Conservation (phyloP, 2,329 filamentous ascomycete genomes). For the Colletotrichum lindemuthianum region DNA sequence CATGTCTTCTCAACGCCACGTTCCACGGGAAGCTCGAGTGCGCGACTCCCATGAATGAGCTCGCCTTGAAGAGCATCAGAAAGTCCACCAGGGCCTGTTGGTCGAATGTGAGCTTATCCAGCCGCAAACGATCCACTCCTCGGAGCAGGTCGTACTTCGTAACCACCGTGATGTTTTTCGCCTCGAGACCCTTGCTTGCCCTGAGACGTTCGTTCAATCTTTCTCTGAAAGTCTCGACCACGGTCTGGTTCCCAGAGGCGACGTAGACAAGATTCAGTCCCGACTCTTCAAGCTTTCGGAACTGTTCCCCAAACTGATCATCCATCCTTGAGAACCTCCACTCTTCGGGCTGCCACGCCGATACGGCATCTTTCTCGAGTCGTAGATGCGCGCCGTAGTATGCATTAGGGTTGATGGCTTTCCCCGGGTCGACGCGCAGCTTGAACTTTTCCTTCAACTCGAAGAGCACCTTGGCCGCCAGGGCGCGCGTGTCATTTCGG, state of each 20-base stretch:
- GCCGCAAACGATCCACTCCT: constrained; percentile 33
- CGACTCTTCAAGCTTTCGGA: constrained; percentile 39
- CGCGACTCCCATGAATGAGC: constrained; percentile 46
- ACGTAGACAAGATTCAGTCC: constrained; percentile 43
- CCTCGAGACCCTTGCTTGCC: not conserved
- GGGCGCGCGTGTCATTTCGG: constrained; percentile 43
- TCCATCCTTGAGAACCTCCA: constrained; percentile 45
- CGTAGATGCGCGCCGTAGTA: constrained; percentile 46
- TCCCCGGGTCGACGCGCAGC: constrained; percentile 40
- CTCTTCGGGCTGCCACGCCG: constrained; percentile 43
- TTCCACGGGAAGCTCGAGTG: constrained; percentile 48
- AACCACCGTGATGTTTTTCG: constrained; percentile 41
- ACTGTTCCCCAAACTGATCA: constrained; percentile 46
- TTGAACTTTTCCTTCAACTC: constrained; percentile 37
- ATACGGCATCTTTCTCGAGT: constrained; percentile 44
- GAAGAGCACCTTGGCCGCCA: constrained; percentile 43
- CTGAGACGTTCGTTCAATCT: constrained; percentile 24
- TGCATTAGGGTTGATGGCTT: constrained; percentile 39
- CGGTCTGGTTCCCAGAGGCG: constrained; percentile 42
- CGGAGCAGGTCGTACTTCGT: constrained; percentile 45
- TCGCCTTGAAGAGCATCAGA: constrained; percentile 45
- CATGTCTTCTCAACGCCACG: constrained; percentile 45
- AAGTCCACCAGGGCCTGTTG: constrained; percentile 48
- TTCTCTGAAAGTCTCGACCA: constrained; percentile 41
- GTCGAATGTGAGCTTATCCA: constrained; percentile 44